Percentiles rank a stretch among this genome's conserved stretches.
These are phyloP conservation scores for Stachybotrys elegans DNA, from an alignment of 2,329 filamentous ascomycete genomes.

Conservation along the genomic window DNA sequence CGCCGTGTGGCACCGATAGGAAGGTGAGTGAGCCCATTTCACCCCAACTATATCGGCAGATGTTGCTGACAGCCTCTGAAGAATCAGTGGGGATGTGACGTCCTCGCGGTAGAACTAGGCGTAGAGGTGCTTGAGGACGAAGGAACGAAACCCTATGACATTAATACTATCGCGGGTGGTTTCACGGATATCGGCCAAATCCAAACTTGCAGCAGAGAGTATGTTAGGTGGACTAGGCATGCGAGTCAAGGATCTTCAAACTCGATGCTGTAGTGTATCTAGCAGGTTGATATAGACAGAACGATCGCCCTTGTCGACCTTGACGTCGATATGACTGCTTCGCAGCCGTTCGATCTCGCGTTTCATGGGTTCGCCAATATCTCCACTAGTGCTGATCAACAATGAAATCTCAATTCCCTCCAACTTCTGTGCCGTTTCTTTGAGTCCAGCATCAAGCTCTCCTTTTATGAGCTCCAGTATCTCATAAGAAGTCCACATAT, in stretches of 20 bases:
- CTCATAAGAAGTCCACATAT: too few species aligned
- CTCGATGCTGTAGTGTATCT: background rate
- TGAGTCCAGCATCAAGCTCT: too few species aligned
- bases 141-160: background rate
- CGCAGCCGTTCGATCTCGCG: too few species aligned
- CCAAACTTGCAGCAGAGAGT: background rate
- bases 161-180: background rate
- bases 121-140: background rate
- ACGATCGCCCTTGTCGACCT: too few species aligned
- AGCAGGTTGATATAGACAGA: too few species aligned
- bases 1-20: background rate
- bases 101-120: background rate
- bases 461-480: too few species aligned
- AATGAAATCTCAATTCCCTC: too few species aligned
- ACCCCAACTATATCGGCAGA: background rate
- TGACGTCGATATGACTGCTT: too few species aligned
- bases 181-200: background rate
- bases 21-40: background rate
- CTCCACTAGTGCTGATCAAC: too few species aligned
- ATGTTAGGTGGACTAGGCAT: background rate
- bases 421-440: too few species aligned
- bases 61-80: background rate
- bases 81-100: background rate
- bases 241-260: background rate
- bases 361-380: too few species aligned